A percentile compares a stretch with the other conserved stretches of the same genome.
Conservation (phyloP, 2,329 filamentous ascomycete genomes). For the Sclerotinia subarctica region DNA sequence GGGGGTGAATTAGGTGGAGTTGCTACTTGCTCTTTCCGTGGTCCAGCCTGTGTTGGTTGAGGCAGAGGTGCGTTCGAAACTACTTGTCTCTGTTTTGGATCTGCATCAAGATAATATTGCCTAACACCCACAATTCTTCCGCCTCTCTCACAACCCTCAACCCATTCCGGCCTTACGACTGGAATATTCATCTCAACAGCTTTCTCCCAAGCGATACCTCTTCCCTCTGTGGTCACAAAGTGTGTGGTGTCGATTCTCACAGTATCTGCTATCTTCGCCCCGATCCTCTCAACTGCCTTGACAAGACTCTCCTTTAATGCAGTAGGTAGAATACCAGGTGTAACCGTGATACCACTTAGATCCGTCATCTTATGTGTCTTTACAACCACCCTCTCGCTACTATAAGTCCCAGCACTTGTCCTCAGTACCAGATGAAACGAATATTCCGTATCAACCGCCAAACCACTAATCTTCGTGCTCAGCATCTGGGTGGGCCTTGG, state of each 20-base stretch:
- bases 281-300: constrained; percentile 79
- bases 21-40: constrained; percentile 25
- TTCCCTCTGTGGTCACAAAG: constrained; percentile 93
- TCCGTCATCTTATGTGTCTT: constrained; percentile 99
- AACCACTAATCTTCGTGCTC: constrained; percentile 92
- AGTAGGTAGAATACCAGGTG: constrained; percentile 78
- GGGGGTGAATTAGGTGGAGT: constrained; percentile 27
- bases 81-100: constrained; percentile 43
- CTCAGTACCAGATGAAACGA: constrained; percentile 88
- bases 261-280: constrained; percentile 83
- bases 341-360: constrained; percentile 90
- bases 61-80: constrained; percentile 24
- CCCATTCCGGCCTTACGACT: constrained; percentile 94
- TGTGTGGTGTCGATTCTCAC: constrained; percentile 97
- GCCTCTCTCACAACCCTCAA: constrained; percentile 91
- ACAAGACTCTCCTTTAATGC: constrained; percentile 69
- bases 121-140: constrained; percentile 91
- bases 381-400: constrained; percentile 78
- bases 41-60: constrained; percentile 25
- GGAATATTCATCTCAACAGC: constrained; percentile 97
- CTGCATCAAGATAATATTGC: constrained; percentile 92
- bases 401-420: constrained; percentile 84
- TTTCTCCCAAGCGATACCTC: constrained; percentile 90
- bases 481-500: constrained; percentile 82
- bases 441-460: constrained; percentile 96